Percentiles rank a stretch among this genome's conserved stretches.
phyloP scores from a whole-genome alignment of 2,329 filamentous ascomycete genomes.

The Ophiostoma ips region DNA sequence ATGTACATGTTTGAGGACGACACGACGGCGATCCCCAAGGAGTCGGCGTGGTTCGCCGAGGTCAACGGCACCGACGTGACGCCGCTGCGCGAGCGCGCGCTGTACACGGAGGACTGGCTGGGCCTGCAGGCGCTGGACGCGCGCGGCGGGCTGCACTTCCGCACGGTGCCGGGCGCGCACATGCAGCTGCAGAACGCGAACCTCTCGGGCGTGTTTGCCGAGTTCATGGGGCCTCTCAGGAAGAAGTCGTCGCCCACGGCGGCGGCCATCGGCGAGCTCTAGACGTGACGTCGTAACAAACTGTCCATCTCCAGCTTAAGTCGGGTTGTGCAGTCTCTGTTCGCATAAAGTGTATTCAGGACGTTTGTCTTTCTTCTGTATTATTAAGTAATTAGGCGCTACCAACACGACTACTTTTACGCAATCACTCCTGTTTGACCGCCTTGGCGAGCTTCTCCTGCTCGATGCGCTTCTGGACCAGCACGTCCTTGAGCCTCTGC shows the following conservation, averaged over 20 bases:
- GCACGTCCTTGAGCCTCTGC: conserved; percentile 19
- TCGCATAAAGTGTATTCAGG: too few relatives aligned
- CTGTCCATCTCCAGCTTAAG: too few relatives aligned
- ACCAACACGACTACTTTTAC: too few relatives aligned
- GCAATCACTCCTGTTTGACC: background rate
- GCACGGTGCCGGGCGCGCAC: conserved; percentile 60
- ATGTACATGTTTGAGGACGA: conserved; percentile 88
- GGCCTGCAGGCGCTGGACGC: conserved; percentile 68
- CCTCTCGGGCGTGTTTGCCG: conserved; percentile 49
- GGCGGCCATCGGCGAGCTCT: conserved; percentile 1
- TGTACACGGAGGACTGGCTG: conserved; percentile 91
- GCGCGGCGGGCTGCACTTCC: conserved; percentile 65
- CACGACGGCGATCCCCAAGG: conserved; percentile 73
- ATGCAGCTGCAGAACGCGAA: conserved; percentile 62
- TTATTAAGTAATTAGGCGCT: too few relatives aligned
- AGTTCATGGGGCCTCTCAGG: conserved; percentile 47
- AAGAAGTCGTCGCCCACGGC: conserved; percentile 17
- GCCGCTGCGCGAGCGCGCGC: conserved; percentile 48
- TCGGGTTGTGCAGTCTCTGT: too few relatives aligned
- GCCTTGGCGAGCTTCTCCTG: background rate
- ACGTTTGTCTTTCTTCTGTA: too few relatives aligned
- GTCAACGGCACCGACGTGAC: conserved; percentile 59
- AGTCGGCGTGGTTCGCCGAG: conserved; percentile 83
- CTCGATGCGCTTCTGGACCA: conserved; percentile 11
- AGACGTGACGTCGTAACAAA: background rate